phyloP scores from a whole-genome alignment of 2,329 filamentous ascomycete species.

The Epichloe bromicola region DNA sequence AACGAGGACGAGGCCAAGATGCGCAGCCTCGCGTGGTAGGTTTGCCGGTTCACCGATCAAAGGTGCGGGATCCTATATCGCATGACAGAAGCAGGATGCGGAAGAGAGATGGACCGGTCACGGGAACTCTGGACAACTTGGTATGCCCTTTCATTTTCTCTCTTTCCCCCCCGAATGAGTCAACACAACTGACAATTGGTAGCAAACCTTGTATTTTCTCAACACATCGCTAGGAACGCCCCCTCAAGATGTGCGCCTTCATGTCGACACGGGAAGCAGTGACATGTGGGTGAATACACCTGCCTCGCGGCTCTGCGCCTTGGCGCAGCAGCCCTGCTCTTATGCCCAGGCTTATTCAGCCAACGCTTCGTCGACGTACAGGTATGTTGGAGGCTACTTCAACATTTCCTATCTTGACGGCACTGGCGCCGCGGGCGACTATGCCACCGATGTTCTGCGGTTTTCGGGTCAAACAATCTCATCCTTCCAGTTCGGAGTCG shows the following conservation, averaged over 20 bases:
- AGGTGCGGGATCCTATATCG: conserved; percentile 26
- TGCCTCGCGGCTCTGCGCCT: conserved; percentile 45
- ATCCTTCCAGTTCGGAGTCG: conserved; percentile 59
- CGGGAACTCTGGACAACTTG: conserved; percentile 41
- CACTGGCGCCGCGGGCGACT: conserved; percentile 64
- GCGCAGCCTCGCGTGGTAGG: conserved; percentile 30
- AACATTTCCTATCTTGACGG: conserved; percentile 84
- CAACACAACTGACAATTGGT: background rate
- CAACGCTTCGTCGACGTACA: conserved; percentile 63
- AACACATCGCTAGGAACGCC: conserved; percentile 53
- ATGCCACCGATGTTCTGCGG: conserved; percentile 59
- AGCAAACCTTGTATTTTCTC: conserved; percentile 50
- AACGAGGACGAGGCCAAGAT: conserved; percentile 14
- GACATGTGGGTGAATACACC: conserved; percentile 60
- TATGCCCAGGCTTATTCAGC: conserved; percentile 54
- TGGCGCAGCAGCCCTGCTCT: conserved; percentile 37
- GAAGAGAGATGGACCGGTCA: conserved; percentile 29
- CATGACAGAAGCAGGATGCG: conserved; percentile 25
- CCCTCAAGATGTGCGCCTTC: conserved; percentile 40
- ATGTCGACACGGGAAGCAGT: conserved; percentile 56
- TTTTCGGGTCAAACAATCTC: conserved; percentile 41
- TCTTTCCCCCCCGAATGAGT: background rate
- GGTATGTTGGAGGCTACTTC: conserved; percentile 61
- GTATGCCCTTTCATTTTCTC: conserved; percentile 20
- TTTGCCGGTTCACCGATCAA: conserved; percentile 27